A percentile compares a stretch with the other conserved stretches of the same genome.
These are phyloP conservation scores for Cadophora sp. DNA, from an alignment of 2,329 filamentous ascomycete genomes.

Conservation along the genomic window DNA sequence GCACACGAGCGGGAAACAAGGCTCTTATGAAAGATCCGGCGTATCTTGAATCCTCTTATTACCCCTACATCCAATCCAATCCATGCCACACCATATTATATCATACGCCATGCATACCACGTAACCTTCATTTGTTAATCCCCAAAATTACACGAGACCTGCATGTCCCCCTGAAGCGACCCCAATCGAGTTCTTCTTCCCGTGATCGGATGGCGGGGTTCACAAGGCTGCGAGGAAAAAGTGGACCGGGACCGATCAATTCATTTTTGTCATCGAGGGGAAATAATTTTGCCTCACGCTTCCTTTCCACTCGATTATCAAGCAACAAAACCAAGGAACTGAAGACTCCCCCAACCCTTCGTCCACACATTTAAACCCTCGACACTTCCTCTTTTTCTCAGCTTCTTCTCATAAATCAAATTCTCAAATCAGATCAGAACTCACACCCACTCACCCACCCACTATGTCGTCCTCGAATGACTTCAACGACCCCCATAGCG, in stretches of 20 bases:
- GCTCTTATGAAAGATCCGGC: too few relatives aligned
- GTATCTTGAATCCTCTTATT: too few relatives aligned
- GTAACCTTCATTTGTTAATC: too few relatives aligned
- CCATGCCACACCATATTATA: too few relatives aligned
- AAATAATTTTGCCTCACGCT: constrained; percentile 15
- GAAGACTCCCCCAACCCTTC: neutral
- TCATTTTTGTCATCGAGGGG: constrained; percentile 26
- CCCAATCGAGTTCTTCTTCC: neutral
- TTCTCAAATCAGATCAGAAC: neutral
- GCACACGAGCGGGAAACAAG: too few relatives aligned
- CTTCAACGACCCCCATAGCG: constrained; percentile 34
- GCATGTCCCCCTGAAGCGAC: neutral
- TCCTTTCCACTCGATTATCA: constrained; percentile 18
- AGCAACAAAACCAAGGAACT: constrained; percentile 15
- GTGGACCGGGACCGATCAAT: neutral
- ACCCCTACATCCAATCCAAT: too few relatives aligned
- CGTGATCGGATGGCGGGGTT: constrained; percentile 3
- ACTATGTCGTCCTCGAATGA: constrained; percentile 40
- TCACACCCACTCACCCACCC: neutral
- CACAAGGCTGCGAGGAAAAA: constrained; percentile 4
- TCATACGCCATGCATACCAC: too few relatives aligned
- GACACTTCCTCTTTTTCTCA: neutral
- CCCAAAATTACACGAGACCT: too few relatives aligned
- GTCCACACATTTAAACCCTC: constrained; percentile 5
- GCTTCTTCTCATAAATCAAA: neutral